Conservation (phyloP, 2,329 filamentous ascomycete species). For the Aureobasidium sp. region DNA sequence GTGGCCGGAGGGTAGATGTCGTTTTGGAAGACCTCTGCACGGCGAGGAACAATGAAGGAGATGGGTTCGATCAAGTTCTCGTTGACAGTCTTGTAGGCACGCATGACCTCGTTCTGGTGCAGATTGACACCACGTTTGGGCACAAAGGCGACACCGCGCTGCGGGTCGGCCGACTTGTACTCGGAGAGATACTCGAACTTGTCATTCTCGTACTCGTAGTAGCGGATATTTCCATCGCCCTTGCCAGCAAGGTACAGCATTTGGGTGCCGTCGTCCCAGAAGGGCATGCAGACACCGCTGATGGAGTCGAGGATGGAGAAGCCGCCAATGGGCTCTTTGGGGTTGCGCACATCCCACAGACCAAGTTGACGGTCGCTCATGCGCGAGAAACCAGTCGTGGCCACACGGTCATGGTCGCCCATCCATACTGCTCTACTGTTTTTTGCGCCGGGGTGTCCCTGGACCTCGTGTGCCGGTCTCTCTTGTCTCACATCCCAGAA, state of each 20-base stretch:
- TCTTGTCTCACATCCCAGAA: conserved; percentile 97
- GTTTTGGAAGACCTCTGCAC: conserved; percentile 90
- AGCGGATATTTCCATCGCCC: conserved; percentile 97
- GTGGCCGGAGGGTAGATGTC: conserved; percentile 89
- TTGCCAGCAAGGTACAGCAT: conserved; percentile 95
- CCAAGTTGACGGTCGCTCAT: conserved; percentile 98
- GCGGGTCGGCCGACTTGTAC: conserved; percentile 93
- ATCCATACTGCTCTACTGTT: conserved; percentile 96
- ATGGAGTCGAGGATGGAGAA: conserved; percentile 91
- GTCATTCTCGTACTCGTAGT: conserved; percentile 97
- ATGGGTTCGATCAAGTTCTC: conserved; percentile 92
- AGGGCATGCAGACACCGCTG: conserved; percentile 97
- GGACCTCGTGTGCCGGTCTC: conserved; percentile 72
- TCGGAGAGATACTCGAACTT: conserved; percentile 97
- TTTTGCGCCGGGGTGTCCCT: conserved; percentile 88
- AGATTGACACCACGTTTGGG: conserved; percentile 92
- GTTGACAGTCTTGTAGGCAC: conserved; percentile 95
- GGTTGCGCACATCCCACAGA: conserved; percentile 84
- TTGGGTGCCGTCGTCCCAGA: conserved; percentile 97
- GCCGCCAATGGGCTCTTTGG: conserved; percentile 74
- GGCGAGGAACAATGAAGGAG: conserved; percentile 91
- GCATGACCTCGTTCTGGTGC: conserved; percentile 93
- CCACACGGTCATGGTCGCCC: conserved; percentile 92
- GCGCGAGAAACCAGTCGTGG: conserved; percentile 92
- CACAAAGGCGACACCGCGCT: conserved; percentile 88